A percentile compares a stretch with the other conserved stretches of the same genome.
These are phyloP conservation scores for Glycine latifolia DNA, from an alignment of 306 rosid species.

Conservation along the genomic window DNA sequence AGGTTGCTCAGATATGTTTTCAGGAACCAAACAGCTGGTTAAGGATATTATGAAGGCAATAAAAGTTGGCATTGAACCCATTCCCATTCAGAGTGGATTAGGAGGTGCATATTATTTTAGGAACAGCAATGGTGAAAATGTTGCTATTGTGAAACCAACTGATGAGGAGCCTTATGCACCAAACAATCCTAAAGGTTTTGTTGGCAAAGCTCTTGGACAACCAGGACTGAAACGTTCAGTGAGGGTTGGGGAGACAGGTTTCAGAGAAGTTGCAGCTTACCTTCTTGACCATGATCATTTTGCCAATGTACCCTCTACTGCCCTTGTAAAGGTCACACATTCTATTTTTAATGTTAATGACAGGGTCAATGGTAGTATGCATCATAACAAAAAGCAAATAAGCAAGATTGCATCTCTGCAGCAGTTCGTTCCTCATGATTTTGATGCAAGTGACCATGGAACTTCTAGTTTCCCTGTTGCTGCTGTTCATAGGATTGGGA, in stretches of 20 bases:
- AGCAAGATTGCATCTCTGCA: slow-evolving; percentile 86
- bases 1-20: slow-evolving; percentile 61
- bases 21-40: slow-evolving; percentile 61
- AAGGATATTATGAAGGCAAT: slow-evolving; percentile 66
- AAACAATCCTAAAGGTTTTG: slow-evolving; percentile 90
- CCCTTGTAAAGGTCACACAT: slow-evolving; percentile 82
- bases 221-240: slow-evolving; percentile 83
- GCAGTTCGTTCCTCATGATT: slow-evolving; percentile 74
- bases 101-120: slow-evolving; percentile 86
- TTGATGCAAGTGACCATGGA: slow-evolving; percentile 84
- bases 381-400: slow-evolving; percentile 51
- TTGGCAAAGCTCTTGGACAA: slow-evolving; percentile 82
- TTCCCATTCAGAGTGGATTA: slow-evolving; percentile 73
- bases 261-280: slow-evolving; percentile 87
- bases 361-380: slow-evolving; percentile 61
- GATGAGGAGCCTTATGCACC: slow-evolving; percentile 94
- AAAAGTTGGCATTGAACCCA: slow-evolving; percentile 64
- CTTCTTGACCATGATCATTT: slow-evolving; percentile 79
- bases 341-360: slow-evolving; percentile 69
- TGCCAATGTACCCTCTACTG: slow-evolving; percentile 83
- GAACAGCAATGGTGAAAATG: slow-evolving; percentile 64
- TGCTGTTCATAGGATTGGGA: slow-evolving; percentile 78
- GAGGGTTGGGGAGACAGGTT: slow-evolving; percentile 88
- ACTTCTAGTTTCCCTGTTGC: slow-evolving; percentile 81
- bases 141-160: slow-evolving; percentile 84